phyloP scores from a whole-genome alignment of 805 yeast genomes.

The Saturnispora diversa region DNA sequence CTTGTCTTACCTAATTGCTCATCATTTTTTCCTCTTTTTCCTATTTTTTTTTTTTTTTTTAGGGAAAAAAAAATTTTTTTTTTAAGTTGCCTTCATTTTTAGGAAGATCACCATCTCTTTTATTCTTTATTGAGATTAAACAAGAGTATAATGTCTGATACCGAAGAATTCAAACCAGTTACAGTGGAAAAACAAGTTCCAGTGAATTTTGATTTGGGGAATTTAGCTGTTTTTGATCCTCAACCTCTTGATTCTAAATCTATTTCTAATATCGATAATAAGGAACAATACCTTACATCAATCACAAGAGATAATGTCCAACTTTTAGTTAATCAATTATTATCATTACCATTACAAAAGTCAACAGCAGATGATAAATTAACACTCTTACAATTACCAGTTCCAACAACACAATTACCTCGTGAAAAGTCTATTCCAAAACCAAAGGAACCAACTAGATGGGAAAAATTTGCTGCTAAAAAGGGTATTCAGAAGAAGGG shows the following conservation, averaged over 20 bases:
- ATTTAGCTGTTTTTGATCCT: slow-evolving; percentile 81
- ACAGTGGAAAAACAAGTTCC: slow-evolving; percentile 91
- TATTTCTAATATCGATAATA: slow-evolving; percentile 44
- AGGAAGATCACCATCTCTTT: no score
- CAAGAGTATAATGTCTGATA: slow-evolving; percentile 9
- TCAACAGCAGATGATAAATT: slow-evolving; percentile 64
- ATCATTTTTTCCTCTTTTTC: no score
- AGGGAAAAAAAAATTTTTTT: no score
- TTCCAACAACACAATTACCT: slow-evolving; percentile 72
- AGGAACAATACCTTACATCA: slow-evolving; percentile 55
- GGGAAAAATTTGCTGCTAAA: slow-evolving; percentile 95
- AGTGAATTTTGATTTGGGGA: slow-evolving; percentile 81
- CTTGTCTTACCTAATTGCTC: no score
- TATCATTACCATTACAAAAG: slow-evolving; percentile 81
- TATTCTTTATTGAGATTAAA: no score
- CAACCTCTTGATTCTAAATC: slow-evolving; percentile 68
- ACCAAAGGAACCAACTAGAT: slow-evolving; percentile 83
- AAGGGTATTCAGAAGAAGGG: slow-evolving; percentile 91
- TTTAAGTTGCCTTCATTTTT: no score
- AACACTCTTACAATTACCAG: slow-evolving; percentile 80
- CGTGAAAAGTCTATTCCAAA: slow-evolving; percentile 95
- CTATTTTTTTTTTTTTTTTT: no score
- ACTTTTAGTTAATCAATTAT: slow-evolving; percentile 78
- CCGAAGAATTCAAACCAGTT: slow-evolving; percentile 47
- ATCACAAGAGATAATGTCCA: slow-evolving; percentile 90